Base-by-base conservation (phyloP, 352 stramenopile genomes). In the Globisporangium paddicum region DNA sequence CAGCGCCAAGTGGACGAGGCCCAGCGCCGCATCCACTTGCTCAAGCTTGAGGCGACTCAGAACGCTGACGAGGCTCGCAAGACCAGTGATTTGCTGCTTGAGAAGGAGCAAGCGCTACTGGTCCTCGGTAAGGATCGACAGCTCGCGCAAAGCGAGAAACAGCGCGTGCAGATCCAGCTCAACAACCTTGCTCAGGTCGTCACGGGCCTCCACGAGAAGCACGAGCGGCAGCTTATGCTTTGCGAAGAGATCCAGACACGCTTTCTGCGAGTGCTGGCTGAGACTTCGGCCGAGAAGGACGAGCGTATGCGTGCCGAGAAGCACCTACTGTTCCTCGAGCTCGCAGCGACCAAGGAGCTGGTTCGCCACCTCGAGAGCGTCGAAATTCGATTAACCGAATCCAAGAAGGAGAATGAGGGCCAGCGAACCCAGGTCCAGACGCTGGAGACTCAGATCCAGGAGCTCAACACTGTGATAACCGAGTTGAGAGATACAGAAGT, bases 121-220 rank as follows among this genome's bases (percentile, higher is more conserved):
- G 30, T 77, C 0, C 30, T 72, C 1, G 68, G 48, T 0, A 68
- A 71, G 30, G 70, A 84, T 2, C 72, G 68, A 11, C 73, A 86
- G 38, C 54, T 41, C 1, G 41, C 72, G 0, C 28, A 60, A 3
- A 51, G 48, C 5, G 75, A 86, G n/a, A 76, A 73, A 21, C 68
- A 81, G 37, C 73, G 64, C 6, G 47, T 76, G 2, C 67, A 86
- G 50, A 78, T 87, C n/a, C 73, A 87, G 40, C 45, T 86, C 10
- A 77, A 72, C 28, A 80, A 86, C 47, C 25, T 80, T 2, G 67
- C 58, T 0, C 57, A 64, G 19, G 34, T 63, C 10, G 26, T 66
- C 3, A 57, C 82, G 26, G 58, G 16, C 2, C 67, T 85, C 34
- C 65, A 62, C 19, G 74, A 86, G 25, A 64, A 68, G 26, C 44